Base-by-base conservation (phyloP, 257 asterid genomes). In the Euphrasia confusa region DNA sequence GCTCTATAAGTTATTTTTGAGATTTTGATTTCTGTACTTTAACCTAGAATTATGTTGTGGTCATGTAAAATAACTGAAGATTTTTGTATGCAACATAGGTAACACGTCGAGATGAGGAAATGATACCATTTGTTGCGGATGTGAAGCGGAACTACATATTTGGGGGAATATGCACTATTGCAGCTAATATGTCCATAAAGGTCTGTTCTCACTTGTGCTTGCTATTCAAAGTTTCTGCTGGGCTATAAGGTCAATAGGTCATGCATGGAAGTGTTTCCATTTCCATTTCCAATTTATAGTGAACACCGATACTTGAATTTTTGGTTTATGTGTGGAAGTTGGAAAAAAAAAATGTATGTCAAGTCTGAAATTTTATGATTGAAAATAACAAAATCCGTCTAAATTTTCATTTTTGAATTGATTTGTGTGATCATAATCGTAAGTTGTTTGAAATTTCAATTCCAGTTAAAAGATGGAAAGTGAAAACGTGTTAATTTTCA, bases 61-160 rank as follows among this genome's bases (percentile, higher is more conserved):
- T 47, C 74, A 49, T 71, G 44, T 59, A 42, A 64, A 69, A 54
- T 59, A 47, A 58, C 42, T 7, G 33, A 58, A 32, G 60, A 66
- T 63, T 52, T 48, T 40, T 69, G 65, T 52, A 33, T 78, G 70
- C 61, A 30, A 54, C 64, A 69, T 73, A 93, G 99, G 83, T 93
- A 78, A 83, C 99, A 68, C 96, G 97, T 40, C 84, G 99, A 64
- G 99, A 93, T 72, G 99, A 93, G 80, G 99, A 87, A 81, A 87
- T 93, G 84, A 73, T 85, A 18, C 96, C 96, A 39, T 93, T 85
- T 69, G 75, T 89, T 60, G 87, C 94, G 21, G 97, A 88, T 68
- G 78, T 77, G 66, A 93, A 83, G 77, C 94, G 97, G 64, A 87
- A 74, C 73, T 93, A 93, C 79, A 93, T 93, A 78, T 93, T 87